These are phyloP conservation scores for Calonectria hawksworthii DNA, from an alignment of 2,329 filamentous ascomycete species.

Conservation along the genomic window DNA sequence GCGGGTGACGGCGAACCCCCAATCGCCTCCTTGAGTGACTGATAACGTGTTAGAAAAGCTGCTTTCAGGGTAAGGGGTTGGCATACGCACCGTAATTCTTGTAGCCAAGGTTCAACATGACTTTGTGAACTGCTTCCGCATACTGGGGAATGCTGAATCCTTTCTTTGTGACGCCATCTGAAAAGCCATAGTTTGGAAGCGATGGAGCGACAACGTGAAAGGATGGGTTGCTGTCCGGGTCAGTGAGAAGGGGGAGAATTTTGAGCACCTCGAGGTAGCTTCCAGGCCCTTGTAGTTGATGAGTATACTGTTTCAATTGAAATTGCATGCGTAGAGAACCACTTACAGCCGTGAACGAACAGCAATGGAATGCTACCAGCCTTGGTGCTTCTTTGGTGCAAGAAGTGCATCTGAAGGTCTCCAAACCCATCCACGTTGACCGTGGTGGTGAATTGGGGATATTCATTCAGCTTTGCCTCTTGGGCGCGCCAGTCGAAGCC, in stretches of 20 bases:
- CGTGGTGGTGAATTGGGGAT: slow-evolving; percentile 69
- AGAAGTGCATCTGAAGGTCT: slow-evolving; percentile 72
- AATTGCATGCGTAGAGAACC: too few species aligned
- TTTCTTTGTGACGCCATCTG: slow-evolving; percentile 45
- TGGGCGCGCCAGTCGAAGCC: slow-evolving; percentile 74
- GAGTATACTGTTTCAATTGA: slow-evolving; percentile 41
- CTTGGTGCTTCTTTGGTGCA: slow-evolving; percentile 68
- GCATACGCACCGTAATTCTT: slow-evolving; percentile 47
- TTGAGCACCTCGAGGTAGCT: slow-evolving; percentile 77
- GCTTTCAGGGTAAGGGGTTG: too few species aligned
- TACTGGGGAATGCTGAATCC: slow-evolving; percentile 53
- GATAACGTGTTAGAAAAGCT: background rate
- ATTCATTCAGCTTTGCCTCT: slow-evolving; percentile 70
- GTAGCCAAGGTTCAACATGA: slow-evolving; percentile 78
- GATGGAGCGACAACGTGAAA: slow-evolving; percentile 73
- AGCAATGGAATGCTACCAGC: slow-evolving; percentile 73
- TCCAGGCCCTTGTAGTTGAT: slow-evolving; percentile 70
- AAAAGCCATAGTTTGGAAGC: slow-evolving; percentile 66
- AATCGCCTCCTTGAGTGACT: slow-evolving; percentile 76
- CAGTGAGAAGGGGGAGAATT: slow-evolving; percentile 65
- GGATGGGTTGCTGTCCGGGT: slow-evolving; percentile 51
- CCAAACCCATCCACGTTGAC: slow-evolving; percentile 71
- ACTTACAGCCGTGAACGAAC: slow-evolving; percentile 75
- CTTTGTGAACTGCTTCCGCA: slow-evolving; percentile 72
- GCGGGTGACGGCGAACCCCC: slow-evolving; percentile 77